phyloP scores from a whole-genome alignment of 805 yeast species.

The Cyberlindnera samutprakarnensis region DNA sequence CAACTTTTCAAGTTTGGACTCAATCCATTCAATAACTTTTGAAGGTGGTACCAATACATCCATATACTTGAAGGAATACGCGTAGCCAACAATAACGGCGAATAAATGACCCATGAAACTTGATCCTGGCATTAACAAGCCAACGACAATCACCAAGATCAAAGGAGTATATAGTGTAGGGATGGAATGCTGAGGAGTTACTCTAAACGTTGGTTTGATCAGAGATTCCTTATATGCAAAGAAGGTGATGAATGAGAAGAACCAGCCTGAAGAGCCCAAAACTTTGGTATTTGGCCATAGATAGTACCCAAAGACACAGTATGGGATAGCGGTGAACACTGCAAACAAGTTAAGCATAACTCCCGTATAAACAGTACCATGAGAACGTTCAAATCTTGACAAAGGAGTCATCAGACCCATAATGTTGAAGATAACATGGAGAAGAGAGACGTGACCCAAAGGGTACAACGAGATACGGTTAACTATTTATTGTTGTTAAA shows the following conservation, averaged over 20 bases:
- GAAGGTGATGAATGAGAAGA: slow-evolving; percentile 58
- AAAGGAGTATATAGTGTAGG: slow-evolving; percentile 61
- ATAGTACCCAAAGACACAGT: slow-evolving; percentile 23
- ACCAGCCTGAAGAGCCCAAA: slow-evolving; percentile 67
- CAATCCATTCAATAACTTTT: slow-evolving; percentile 55
- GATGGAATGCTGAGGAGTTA: slow-evolving; percentile 33
- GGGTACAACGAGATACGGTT: slow-evolving; percentile 55
- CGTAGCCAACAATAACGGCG: slow-evolving; percentile 61
- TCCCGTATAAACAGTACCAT: slow-evolving; percentile 86
- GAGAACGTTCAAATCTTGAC: slow-evolving; percentile 55
- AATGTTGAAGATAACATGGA: slow-evolving; percentile 57
- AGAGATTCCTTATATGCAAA: slow-evolving; percentile 42
- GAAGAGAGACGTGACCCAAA: slow-evolving; percentile 51
- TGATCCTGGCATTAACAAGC: slow-evolving; percentile 53
- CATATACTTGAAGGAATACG: slow-evolving; percentile 50
- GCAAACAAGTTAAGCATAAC: slow-evolving; percentile 68
- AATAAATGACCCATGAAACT: slow-evolving; percentile 70
- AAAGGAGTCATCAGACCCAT: slow-evolving; percentile 52
- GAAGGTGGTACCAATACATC: slow-evolving; percentile 58
- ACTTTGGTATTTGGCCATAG: slow-evolving; percentile 48
- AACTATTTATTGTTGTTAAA: neutral
- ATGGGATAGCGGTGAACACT: slow-evolving; percentile 46
- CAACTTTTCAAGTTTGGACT: slow-evolving; percentile 38
- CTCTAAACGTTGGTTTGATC: slow-evolving; percentile 32
- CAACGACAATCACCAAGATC: slow-evolving; percentile 37